Evolutionary conservation across 1,284 basidiomycete genomes (phyloP).

Genomic region (Filobasidium uniguttulatum): DNA sequence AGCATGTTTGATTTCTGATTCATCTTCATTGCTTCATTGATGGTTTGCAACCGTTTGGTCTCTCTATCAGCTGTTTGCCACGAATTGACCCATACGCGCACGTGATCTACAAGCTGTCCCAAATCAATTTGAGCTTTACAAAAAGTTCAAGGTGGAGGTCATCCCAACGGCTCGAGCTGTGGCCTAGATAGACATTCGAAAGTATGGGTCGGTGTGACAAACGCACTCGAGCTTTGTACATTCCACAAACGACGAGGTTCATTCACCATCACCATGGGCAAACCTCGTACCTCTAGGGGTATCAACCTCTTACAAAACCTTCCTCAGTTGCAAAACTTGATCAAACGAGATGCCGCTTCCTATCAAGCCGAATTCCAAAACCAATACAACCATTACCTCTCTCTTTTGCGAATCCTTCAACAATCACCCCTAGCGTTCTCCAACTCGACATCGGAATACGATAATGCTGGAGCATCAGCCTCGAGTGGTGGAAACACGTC

Average conservation of each 20-base stretch:
- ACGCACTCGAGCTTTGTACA: too few relatives aligned
- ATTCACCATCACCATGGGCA: constrained; percentile 9
- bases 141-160: too few relatives aligned
- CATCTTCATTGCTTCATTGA: too few relatives aligned
- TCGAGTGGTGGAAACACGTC: constrained; percentile 11
- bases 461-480: constrained; percentile 23
- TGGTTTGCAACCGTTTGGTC: too few relatives aligned
- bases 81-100: too few relatives aligned
- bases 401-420: constrained; percentile 68
- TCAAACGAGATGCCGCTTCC: constrained; percentile 79
- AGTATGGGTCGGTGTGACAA: too few relatives aligned
- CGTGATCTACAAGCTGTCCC: too few relatives aligned
- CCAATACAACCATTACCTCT: constrained; percentile 94
- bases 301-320: constrained; percentile 44
- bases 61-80: too few relatives aligned
- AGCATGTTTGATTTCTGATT: too few relatives aligned
- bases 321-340: constrained; percentile 75
- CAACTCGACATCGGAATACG: constrained; percentile 42
- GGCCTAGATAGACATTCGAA: too few relatives aligned
- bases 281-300: constrained; percentile 17
- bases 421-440: constrained; percentile 35
- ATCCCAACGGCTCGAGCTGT: too few relatives aligned
- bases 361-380: constrained; percentile 97
- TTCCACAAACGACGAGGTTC: background rate
- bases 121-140: too few relatives aligned